phyloP scores from a whole-genome alignment of 768 basidiomycete species.

The Saitozyma sp. region DNA sequence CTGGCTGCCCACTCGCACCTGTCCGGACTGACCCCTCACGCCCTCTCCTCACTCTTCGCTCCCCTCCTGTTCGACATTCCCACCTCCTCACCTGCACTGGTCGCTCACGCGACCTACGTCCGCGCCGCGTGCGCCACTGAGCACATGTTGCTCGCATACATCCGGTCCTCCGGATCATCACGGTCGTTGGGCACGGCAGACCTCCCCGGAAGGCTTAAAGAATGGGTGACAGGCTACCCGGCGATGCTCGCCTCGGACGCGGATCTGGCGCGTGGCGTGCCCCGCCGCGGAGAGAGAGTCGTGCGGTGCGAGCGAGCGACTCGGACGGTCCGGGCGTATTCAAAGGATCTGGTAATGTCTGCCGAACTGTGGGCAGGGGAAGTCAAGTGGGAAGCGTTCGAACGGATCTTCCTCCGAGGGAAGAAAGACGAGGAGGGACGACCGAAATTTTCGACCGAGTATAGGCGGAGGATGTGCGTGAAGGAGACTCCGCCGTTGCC shows the following conservation, averaged over 20 bases:
- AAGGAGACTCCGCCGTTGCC: slow-evolving; percentile 34
- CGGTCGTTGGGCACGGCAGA: slow-evolving; percentile 29
- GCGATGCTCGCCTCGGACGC: slow-evolving; percentile 65
- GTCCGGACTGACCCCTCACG: slow-evolving; percentile 87
- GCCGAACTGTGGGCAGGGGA: slow-evolving; percentile 45
- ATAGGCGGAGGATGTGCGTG: slow-evolving; percentile 25
- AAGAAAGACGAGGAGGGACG: slow-evolving; percentile 20
- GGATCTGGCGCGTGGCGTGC: slow-evolving; percentile 59
- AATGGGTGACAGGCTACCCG: slow-evolving; percentile 89
- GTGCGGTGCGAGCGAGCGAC: slow-evolving; percentile 75
- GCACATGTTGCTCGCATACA: slow-evolving; percentile 85
- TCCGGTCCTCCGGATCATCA: slow-evolving; percentile 72
- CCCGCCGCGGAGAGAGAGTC: slow-evolving; percentile 73
- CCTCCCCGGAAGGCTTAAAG: slow-evolving; percentile 74
- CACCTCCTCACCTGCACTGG: slow-evolving; percentile 57
- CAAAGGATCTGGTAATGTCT: slow-evolving; percentile 75
- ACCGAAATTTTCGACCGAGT: slow-evolving; percentile 29
- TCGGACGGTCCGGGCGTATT: slow-evolving; percentile 83
- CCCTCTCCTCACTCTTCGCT: slow-evolving; percentile 84
- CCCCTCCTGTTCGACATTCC: slow-evolving; percentile 75
- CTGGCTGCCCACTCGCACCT: slow-evolving; percentile 78
- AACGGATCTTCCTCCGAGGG: slow-evolving; percentile 27
- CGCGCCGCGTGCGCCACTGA: slow-evolving; percentile 84
- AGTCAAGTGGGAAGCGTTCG: slow-evolving; percentile 41
- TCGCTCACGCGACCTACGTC: slow-evolving; percentile 69